Evolutionary conservation across 2,329 filamentous ascomycete species (phyloP), one percentile per base, ranked within the genome.

Genomic region (Alternaria panax): DNA sequence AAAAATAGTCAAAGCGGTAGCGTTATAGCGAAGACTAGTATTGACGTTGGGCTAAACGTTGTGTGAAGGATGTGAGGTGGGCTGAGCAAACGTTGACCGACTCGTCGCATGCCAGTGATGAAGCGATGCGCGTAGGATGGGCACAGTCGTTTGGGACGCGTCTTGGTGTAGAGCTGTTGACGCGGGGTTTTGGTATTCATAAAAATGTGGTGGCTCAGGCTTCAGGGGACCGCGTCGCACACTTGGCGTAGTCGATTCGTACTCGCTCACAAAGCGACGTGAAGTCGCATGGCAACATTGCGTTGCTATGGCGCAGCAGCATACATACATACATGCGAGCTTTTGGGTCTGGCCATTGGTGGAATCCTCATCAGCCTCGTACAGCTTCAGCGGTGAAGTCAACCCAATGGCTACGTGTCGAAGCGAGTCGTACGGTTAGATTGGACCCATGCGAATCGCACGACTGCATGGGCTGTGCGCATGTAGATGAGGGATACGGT

Each of bases 371-470:
- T 36, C 54, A 64, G 58, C 59, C 60, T 67, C 55, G 63, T 54
- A 63, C 62, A 63, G 50, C 52, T 54, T 16, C 60, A 61, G 68
- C 68, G 68, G 67, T 71, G 64, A 67, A 55, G 11, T 52, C 36
- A 48, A 57, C 14, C 54, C 50, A 59, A 32, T 56, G 65, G 65
- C 50, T 40, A 41, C 36, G 45, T 62, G 66, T 59, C 55, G 63
- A 51, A 54, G 52, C 41, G 46, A 59, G 64, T 59, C 53, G 63
- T 53, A 54, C 56, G 54, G 47, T 62, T 60, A 55, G 58, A 46
- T 47, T 25, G 46, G 50, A 46, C 42, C 38, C 38, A 54, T 64
- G 62, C 57, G 55, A 51, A 34, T 20, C 48, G 57, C 60, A 47
- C 46, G 47, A 62, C 55, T 51, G 52, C 36, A 56, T 53, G 54